Evolutionary conservation across 768 basidiomycete species (phyloP), one percentile per base, ranked within the genome.

Genomic region (Agrocybe praecox): DNA sequence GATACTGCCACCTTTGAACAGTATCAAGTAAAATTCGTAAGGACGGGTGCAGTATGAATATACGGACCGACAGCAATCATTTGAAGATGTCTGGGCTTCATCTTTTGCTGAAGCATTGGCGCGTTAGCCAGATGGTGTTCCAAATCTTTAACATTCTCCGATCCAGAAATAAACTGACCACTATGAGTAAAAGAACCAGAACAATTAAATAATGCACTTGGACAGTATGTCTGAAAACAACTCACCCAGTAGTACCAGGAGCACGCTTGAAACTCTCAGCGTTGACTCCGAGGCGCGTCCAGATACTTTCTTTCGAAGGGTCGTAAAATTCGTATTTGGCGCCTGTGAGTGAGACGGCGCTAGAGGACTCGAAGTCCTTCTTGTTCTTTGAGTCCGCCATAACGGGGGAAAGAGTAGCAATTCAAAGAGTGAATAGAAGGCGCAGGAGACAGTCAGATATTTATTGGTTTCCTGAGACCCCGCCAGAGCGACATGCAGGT

Each of bases 1-100:
- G 34, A 79, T 80, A 65, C 73, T 75, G n/a, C 79, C 77, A 65
- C 77, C 77, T 79, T 46, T 6, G 29, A 11, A 49, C 19, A 21
- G 32, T 54, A 49, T 21, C 33, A 21, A 23, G 18, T 23, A 46
- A 40, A 56, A 8, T 21, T 17, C 26, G 22, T n/a, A 17, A 44
- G 21, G 23, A 14, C 24, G 2, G 11, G 29, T 22, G 33, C 14
- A 33, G 23, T 32, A 21, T 43, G 32, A 21, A 6, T 22, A n/a
- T n/a, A 67, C 77, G 58, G 34, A 77, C 77, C 79, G 49, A 80
- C 77, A 56, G 79, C 79, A 65, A 80, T 80, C 79, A 80, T 79
- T 50, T 71, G 65, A 24, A 80, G 57, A 69, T 80, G 79, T 40
- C 79, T 65, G 10, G 75, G 74, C 68, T 79, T 79, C 77, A 80